Evolutionary conservation across 169 alveolate genomes (phyloP), one percentile per base, ranked within the genome.

Genomic region (Theileria equi): DNA sequence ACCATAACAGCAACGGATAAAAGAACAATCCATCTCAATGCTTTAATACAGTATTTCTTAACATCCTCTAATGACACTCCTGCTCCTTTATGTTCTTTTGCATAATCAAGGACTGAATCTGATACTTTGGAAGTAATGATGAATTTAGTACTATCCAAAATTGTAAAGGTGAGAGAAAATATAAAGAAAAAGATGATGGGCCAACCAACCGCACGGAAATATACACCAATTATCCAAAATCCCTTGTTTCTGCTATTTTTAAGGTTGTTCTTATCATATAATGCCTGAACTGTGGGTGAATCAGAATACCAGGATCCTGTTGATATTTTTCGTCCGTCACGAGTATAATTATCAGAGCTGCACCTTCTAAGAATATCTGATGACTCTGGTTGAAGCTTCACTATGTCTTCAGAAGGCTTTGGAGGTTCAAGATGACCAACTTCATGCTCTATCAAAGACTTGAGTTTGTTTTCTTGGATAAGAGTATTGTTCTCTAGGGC

Each of bases 121-220:
- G 69, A 44, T 5, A 59, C 21, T 25, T 59, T 21, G 34, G 69
- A 31, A 28, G 67, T 11, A 25, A 59, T 26, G 28, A 59, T 25
- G 29, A 59, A 59, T 28, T 59, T 59, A 2, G 17, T 28, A 44
- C 35, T 59, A 8, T 59, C 66, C 54, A 59, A n/a, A 1, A 59
- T 59, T n/a, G 64, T 45, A 8, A 11, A 44, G 23, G 17, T 45
- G 19, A 59, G 35, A 11, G 57, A 40, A 3, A 59, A 19, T 21
- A 59, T 6, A 13, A 59, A 40, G 6, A 59, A 59, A 40, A 59
- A 8, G 21, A 44, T 13, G 23, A 59, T 40, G 10, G 28, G 7
- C 3, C n/a, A 16, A 13, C 21, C n/a, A 3, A 45, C 67, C 3
- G 69, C 32, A 7, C 40, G 28, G 13, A 59, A 17, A 6, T 59